Evolutionary conservation across 2,329 filamentous ascomycete species (phyloP).

Genomic region (Pseudopyricularia cyperi): DNA sequence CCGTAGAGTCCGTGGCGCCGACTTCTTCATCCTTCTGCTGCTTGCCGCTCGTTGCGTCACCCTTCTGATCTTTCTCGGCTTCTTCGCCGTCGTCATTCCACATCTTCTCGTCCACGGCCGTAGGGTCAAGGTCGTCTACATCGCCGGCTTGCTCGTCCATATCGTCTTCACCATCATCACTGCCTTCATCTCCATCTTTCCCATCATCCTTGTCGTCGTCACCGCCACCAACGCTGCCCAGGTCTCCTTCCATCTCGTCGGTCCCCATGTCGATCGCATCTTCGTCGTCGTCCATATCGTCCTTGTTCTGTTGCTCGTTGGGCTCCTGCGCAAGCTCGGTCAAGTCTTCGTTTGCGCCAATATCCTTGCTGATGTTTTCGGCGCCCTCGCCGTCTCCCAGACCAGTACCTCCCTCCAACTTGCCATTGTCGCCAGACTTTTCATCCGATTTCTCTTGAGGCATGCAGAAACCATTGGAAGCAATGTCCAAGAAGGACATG

Average conservation of each 20-base stretch:
- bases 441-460: conserved; percentile 70
- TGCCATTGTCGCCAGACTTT: conserved; percentile 56
- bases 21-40: conserved; percentile 48
- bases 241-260: conserved; percentile 80
- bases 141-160: conserved; percentile 85
- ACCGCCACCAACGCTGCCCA: conserved; percentile 50
- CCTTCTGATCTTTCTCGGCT: conserved; percentile 70
- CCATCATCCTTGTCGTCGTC: conserved; percentile 48
- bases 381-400: conserved; percentile 90
- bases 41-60: conserved; percentile 57
- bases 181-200: conserved; percentile 47
- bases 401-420: conserved; percentile 82
- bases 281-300: conserved; percentile 64
- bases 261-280: conserved; percentile 88
- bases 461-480: conserved; percentile 79
- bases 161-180: conserved; percentile 45
- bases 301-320: conserved; percentile 49
- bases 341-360: conserved; percentile 85
- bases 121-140: conserved; percentile 81
- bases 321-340: conserved; percentile 81
- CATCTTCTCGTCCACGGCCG: conserved; percentile 93
- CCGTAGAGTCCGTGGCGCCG: conserved; percentile 41
- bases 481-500: conserved; percentile 66
- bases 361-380: conserved; percentile 96
- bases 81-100: conserved; percentile 81